Evolutionary conservation across 768 basidiomycete species (phyloP), one percentile per base, ranked within the genome.

Genomic region (Macrolepiota fuliginosa): DNA sequence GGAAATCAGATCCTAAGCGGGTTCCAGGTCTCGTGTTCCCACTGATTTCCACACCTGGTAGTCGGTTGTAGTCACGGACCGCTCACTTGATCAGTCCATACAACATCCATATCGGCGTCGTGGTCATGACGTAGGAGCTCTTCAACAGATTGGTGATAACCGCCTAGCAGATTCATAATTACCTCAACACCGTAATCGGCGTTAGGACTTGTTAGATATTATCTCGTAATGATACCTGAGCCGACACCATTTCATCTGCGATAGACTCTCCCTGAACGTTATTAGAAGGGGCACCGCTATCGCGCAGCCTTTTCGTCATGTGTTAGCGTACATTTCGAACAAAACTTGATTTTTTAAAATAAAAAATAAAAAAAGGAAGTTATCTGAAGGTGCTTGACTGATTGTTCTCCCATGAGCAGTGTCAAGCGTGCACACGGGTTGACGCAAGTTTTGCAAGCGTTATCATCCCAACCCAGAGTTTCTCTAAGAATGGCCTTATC

Each of bases 141-240:
- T 47, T 50, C 15, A 32, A 35, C 36, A 47, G 22, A 12, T 45
- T 27, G 19, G 25, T 13, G 57, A 58, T 51, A 39, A 51, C 47
- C 25, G 22, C 57, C 25, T 22, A 3, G 17, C 22, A 19, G 4
- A 10, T 24, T 7, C 22, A 19, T 36, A 27, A 95, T 95, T 93
- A 84, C 89, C 78, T 82, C 91, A 64, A 40, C 39, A 17, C 17
- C 42, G n/a, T 45, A 19, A 19, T n/a, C 17, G 9, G 6, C 7
- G 4, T 45, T 19, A 1, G 15, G 19, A 45, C 19, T 17, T 17
- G 19, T 17, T 17, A 17, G n/a, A 19, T 19, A 3, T 45, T 32
- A 32, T 32, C 7, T 32, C 29, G 29, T 32, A 32, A 32, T 32
- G 29, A 32, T 3, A 32, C 29, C 29, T 32, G 29, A 3, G 29